Evolutionary conservation across 352 stramenopile genomes (phyloP).

Genomic region (Phytophthora fragariae): DNA sequence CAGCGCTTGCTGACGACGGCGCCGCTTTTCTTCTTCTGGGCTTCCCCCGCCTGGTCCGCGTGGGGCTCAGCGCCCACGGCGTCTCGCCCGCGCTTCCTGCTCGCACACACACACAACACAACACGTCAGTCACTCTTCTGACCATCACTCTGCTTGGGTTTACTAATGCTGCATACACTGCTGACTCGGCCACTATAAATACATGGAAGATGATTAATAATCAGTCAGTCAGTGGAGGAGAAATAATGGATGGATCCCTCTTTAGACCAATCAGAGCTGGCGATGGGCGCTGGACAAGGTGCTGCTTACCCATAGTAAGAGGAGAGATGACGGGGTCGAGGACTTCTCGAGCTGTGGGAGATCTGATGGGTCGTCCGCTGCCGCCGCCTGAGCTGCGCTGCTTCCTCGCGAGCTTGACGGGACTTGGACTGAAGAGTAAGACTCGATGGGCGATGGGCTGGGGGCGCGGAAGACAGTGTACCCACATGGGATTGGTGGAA

Average conservation of each 20-base stretch:
- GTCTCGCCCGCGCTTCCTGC: constrained; percentile 50
- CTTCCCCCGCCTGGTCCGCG: constrained; percentile 37
- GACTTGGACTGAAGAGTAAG: constrained; percentile 34
- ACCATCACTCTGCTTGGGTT: constrained; percentile 18
- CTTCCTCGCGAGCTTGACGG: constrained; percentile 11
- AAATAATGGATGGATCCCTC: no score
- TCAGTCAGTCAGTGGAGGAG: no score
- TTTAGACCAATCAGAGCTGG: not conserved
- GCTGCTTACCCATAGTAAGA: constrained; percentile 31
- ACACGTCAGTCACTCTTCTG: constrained; percentile 10
- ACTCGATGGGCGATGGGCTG: constrained; percentile 10
- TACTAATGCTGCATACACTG: constrained; percentile 24
- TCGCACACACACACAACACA: not conserved
- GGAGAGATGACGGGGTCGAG: not conserved
- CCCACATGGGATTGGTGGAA: constrained; percentile 34
- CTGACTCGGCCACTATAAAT: constrained; percentile 32
- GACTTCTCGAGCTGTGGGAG: not conserved
- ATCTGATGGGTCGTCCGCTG: not conserved
- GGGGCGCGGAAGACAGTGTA: constrained; percentile 34
- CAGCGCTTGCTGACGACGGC: constrained; percentile 66
- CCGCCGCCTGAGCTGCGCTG: not conserved
- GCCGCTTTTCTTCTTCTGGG: constrained; percentile 59
- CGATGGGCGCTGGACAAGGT: not conserved
- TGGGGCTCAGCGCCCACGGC: constrained; percentile 18
- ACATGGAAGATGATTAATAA: not conserved